Conservation (phyloP, 345 rosid species). For the Noccaea caerulescens region DNA sequence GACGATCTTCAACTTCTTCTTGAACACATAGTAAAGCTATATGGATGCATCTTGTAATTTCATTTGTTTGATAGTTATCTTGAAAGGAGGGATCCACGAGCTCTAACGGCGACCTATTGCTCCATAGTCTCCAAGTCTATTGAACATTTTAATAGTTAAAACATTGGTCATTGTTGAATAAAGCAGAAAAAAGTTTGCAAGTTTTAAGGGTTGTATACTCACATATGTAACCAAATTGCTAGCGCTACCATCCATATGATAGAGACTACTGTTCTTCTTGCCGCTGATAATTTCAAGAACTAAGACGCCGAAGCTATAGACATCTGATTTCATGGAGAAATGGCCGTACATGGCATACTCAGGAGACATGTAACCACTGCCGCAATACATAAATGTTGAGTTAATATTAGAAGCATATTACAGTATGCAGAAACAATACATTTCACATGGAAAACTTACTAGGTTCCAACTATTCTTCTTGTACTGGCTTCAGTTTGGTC, state of each 20-base stretch:
- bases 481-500: constrained; percentile 46
- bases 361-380: constrained; percentile 38
- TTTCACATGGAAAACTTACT: constrained; percentile 35
- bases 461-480: constrained; percentile 47
- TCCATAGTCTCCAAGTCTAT: constrained; percentile 50
- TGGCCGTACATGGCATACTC: constrained; percentile 39
- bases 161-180: neutral
- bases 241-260: neutral
- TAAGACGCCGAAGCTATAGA: constrained; percentile 36
- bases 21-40: constrained; percentile 52
- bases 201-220: too few species aligned
- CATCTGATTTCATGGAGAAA: constrained; percentile 42
- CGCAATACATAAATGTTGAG: constrained; percentile 8
- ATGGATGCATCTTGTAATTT: constrained; percentile 55
- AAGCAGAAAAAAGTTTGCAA: too few species aligned
- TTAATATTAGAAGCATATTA: neutral
- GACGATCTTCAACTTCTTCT: constrained; percentile 50
- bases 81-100: constrained; percentile 18
- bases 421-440: neutral
- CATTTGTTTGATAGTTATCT: constrained; percentile 40
- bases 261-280: constrained; percentile 13
- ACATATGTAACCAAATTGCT: constrained; percentile 35
- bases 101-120: constrained; percentile 21
- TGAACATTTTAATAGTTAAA: neutral
- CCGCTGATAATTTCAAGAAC: constrained; percentile 35